Conservation (phyloP, 208 protist species). For the Leishmania aethiopica region DNA sequence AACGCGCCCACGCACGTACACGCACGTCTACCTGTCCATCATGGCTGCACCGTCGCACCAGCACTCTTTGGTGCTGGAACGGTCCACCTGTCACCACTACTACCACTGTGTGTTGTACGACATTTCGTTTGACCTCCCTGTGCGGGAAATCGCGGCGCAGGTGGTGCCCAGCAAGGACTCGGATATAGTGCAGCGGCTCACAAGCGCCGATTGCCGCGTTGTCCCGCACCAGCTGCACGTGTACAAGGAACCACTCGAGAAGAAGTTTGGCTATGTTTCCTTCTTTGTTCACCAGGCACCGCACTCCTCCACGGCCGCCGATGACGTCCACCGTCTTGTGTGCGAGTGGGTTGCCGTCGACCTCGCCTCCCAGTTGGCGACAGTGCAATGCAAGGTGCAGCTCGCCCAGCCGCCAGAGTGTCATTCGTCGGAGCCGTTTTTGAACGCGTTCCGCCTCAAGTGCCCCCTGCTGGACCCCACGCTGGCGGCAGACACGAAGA, state of each 20-base stretch:
- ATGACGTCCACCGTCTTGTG: slow-evolving; percentile 42
- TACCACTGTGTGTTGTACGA: slow-evolving; percentile 66
- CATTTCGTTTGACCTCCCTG: slow-evolving; percentile 45
- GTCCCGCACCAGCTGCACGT: slow-evolving; percentile 77
- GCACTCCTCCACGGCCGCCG: slow-evolving; percentile 12
- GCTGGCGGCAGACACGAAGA: slow-evolving; percentile 37
- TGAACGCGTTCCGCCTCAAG: slow-evolving; percentile 37
- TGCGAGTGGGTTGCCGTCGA: slow-evolving; percentile 55
- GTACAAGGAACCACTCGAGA: slow-evolving; percentile 77
- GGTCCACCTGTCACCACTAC: slow-evolving; percentile 48
- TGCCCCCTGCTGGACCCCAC: slow-evolving; percentile 56
- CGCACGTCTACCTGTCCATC: neutral
- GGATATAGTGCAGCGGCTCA: slow-evolving; percentile 39
- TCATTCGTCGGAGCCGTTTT: slow-evolving; percentile 57
- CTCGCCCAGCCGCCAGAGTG: slow-evolving; percentile 72
- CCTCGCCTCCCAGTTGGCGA: slow-evolving; percentile 44
- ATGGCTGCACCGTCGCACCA: neutral
- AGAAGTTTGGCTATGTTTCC: slow-evolving; percentile 78
- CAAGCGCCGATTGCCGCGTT: slow-evolving; percentile 35
- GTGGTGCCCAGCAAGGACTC: slow-evolving; percentile 46
- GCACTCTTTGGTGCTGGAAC: slow-evolving; percentile 22
- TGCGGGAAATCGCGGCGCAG: slow-evolving; percentile 44
- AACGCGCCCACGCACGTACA: neutral
- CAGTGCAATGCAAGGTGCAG: slow-evolving; percentile 35
- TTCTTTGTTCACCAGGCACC: slow-evolving; percentile 55